Percentiles rank a stretch among this genome's conserved stretches.
phyloP scores from a whole-genome alignment of 2,329 filamentous ascomycete genomes.

The Fusarium denticulatum region DNA sequence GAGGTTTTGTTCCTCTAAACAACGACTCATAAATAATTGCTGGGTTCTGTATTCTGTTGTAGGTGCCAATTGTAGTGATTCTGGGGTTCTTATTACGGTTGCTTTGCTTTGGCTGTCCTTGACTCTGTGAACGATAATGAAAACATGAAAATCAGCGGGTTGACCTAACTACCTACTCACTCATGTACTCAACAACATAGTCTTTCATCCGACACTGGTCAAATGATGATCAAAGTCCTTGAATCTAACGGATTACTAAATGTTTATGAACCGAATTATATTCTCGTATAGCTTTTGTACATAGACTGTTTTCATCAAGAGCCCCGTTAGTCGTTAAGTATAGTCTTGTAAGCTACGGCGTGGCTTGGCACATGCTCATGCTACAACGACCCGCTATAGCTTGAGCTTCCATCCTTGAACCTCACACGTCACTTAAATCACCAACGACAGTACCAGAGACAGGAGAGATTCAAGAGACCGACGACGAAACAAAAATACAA shows the following conservation, averaged over 20 bases:
- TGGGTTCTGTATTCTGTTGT: not conserved
- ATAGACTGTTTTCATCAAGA: not conserved
- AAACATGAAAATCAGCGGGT: no score
- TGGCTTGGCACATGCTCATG: slow-evolving; percentile 43
- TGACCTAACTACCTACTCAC: no score
- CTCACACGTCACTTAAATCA: slow-evolving; percentile 45
- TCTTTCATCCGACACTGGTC: not conserved
- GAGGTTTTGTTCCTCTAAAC: not conserved
- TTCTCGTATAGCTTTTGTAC: not conserved
- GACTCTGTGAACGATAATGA: not conserved
- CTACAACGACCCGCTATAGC: slow-evolving; percentile 37
- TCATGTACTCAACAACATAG: no score
- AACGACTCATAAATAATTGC: not conserved
- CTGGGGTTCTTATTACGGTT: not conserved
- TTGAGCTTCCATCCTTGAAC: slow-evolving; percentile 34
- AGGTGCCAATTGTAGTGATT: accelerated
- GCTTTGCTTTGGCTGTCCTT: not conserved
- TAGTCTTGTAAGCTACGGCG: slow-evolving; percentile 15
- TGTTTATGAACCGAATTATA: not conserved
- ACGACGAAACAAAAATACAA: slow-evolving; percentile 26
- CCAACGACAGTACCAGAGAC: slow-evolving; percentile 14
- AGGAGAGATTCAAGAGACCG: slow-evolving; percentile 4
- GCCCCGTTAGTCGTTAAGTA: not conserved
- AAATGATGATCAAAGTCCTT: not conserved
- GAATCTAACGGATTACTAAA: no score